phyloP scores from a whole-genome alignment of 805 yeast genomes.

The Teunomyces cretensis region DNA sequence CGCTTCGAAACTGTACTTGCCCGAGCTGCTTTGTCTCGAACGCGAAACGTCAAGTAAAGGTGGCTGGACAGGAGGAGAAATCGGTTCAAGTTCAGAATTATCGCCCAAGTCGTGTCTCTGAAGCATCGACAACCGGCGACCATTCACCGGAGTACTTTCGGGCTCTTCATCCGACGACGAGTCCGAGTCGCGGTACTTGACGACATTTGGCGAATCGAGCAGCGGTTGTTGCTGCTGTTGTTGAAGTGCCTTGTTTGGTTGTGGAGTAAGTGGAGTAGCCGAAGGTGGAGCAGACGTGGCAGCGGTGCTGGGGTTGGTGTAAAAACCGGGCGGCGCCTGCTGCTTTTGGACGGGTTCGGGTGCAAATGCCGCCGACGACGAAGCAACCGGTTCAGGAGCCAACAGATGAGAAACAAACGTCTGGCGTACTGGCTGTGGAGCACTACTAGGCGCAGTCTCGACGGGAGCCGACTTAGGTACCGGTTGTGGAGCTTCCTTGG shows the following conservation, averaged over 20 bases:
- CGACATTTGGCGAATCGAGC: constrained; percentile 35
- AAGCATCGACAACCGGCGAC: constrained; percentile 31
- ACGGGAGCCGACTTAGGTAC: too few relatives aligned
- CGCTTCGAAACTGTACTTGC: constrained; percentile 39
- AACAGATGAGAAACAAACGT: too few relatives aligned
- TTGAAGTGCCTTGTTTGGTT: constrained; percentile 17
- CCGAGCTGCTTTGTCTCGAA: constrained; percentile 16
- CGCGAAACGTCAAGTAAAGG: constrained; percentile 4
- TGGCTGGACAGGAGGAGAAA: constrained; percentile 1
- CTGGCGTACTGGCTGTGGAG: too few relatives aligned
- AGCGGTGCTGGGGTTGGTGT: constrained; percentile 2
- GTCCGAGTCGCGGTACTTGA: constrained; percentile 27
- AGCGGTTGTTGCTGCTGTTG: constrained; percentile 9
- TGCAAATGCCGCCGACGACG: not conserved
- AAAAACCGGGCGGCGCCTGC: not conserved
- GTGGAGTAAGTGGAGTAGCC: not conserved
- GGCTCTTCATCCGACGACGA: constrained; percentile 33
- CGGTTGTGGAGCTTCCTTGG: not conserved
- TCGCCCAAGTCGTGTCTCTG: constrained; percentile 31
- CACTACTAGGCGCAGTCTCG: too few relatives aligned
- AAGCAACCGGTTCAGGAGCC: too few relatives aligned
- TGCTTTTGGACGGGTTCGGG: constrained; percentile 1
- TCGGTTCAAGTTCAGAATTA: not conserved
- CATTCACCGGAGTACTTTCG: constrained; percentile 9
- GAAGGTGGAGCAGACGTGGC: not conserved